A percentile compares a stretch with the other conserved stretches of the same genome.
These are phyloP conservation scores for Candida ortonii DNA, from an alignment of 805 yeast genomes.

Conservation along the genomic window DNA sequence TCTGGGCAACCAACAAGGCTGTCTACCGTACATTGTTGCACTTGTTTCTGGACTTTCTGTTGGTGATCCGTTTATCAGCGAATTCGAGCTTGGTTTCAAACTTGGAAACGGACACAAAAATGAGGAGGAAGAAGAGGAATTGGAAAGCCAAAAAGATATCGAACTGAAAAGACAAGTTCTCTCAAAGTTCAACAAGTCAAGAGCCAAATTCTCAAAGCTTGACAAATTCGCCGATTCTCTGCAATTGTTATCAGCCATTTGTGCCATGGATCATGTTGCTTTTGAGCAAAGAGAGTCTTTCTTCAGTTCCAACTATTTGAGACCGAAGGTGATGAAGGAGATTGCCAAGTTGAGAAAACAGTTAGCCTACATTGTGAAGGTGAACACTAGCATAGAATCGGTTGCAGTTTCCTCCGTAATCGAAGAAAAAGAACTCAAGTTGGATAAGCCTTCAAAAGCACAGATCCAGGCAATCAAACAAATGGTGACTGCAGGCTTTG, in stretches of 20 bases:
- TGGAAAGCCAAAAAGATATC: constrained; percentile 34
- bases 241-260: constrained; percentile 71
- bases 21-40: constrained; percentile 86
- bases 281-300: constrained; percentile 45
- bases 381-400: constrained; percentile 57
- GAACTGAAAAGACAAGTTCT: constrained; percentile 43
- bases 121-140: constrained; percentile 37
- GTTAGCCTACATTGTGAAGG: constrained; percentile 67
- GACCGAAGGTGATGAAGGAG: constrained; percentile 83
- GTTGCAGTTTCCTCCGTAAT: constrained; percentile 46
- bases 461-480: constrained; percentile 84
- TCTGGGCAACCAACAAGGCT: constrained; percentile 80
- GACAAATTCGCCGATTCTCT: constrained; percentile 77
- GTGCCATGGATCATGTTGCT: constrained; percentile 82
- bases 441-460: constrained; percentile 62
- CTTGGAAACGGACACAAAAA: constrained; percentile 35
- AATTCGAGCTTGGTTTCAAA: constrained; percentile 65
- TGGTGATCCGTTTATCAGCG: constrained; percentile 84
- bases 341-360: constrained; percentile 78
- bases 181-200: constrained; percentile 54
- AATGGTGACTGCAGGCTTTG: constrained; percentile 87
- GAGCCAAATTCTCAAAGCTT: constrained; percentile 58
- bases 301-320: constrained; percentile 58
- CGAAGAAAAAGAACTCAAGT: constrained; percentile 42
- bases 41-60: constrained; percentile 90